Conservation (phyloP, 2,329 filamentous ascomycete genomes). For the Periconia macrospinosa region DNA sequence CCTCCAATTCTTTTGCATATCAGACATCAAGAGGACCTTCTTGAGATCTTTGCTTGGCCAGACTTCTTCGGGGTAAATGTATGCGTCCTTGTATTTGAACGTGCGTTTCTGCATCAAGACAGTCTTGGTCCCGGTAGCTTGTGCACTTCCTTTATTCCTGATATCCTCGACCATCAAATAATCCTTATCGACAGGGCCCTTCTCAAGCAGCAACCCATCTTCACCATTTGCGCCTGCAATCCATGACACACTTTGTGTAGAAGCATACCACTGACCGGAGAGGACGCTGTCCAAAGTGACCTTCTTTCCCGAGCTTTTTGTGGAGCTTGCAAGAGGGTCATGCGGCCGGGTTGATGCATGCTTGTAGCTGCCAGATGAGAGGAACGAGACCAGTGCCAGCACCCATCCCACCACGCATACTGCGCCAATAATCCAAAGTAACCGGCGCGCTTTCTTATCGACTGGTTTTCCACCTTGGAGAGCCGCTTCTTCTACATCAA, state of each 20-base stretch:
- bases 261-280: slow-evolving; percentile 65
- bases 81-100: slow-evolving; percentile 63
- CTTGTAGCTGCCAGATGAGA: slow-evolving; percentile 67
- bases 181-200: slow-evolving; percentile 61
- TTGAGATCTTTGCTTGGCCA: slow-evolving; percentile 82
- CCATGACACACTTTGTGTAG: slow-evolving; percentile 71
- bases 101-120: slow-evolving; percentile 72
- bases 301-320: slow-evolving; percentile 68
- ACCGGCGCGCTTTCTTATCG: slow-evolving; percentile 66
- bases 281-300: slow-evolving; percentile 74
- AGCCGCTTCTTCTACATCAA: slow-evolving; percentile 56
- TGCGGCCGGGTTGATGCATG: slow-evolving; percentile 66
- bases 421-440: slow-evolving; percentile 62
- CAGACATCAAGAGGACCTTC: slow-evolving; percentile 80
- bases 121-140: slow-evolving; percentile 55
- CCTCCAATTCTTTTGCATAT: slow-evolving; percentile 77
- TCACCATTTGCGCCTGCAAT: slow-evolving; percentile 72
- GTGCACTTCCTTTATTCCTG: slow-evolving; percentile 52
- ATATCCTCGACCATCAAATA: slow-evolving; percentile 90
- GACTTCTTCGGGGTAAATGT: slow-evolving; percentile 61
- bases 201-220: slow-evolving; percentile 83
- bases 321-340: slow-evolving; percentile 66
- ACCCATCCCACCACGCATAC: slow-evolving; percentile 70
- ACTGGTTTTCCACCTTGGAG: slow-evolving; percentile 55
- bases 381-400: slow-evolving; percentile 66